Conservation (phyloP, 768 basidiomycete genomes). For the Thelephora ganbajun region DNA sequence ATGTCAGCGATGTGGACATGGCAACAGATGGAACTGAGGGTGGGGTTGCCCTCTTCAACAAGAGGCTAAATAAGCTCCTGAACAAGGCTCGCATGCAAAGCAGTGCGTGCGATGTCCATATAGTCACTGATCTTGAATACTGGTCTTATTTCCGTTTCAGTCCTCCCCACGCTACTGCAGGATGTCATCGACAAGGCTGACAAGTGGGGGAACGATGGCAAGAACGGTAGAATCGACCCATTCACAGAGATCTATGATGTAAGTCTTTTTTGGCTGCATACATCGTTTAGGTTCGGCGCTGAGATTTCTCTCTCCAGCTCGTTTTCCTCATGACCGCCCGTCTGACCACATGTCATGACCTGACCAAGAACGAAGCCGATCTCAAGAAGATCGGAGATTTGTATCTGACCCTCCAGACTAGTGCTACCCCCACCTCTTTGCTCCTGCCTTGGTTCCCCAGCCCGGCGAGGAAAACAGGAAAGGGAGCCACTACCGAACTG, state of each 20-base stretch:
- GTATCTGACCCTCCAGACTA: too few species aligned
- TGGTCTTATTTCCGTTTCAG: background rate
- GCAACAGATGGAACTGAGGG: background rate
- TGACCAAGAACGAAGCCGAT: background rate
- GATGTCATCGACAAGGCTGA: background rate
- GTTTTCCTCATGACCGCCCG: background rate
- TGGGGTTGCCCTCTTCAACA: background rate
- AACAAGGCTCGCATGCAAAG: background rate
- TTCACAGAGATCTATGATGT: background rate
- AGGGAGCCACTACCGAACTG: background rate
- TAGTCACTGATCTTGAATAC: background rate
- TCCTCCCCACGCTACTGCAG: background rate
- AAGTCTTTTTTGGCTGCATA: too few species aligned
- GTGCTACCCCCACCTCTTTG: too few species aligned
- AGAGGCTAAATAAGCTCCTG: background rate
- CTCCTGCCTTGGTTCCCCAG: too few species aligned
- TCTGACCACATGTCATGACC: background rate
- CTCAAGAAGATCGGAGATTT: too few species aligned
- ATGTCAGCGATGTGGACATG: background rate
- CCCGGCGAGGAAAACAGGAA: background rate
- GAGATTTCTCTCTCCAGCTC: background rate
- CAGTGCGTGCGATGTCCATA: background rate
- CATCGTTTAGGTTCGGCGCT: background rate
- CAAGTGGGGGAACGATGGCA: background rate
- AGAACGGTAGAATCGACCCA: background rate